phyloP scores from a whole-genome alignment of 495 filamentous ascomycete genomes.

The Penicillium daleae region DNA sequence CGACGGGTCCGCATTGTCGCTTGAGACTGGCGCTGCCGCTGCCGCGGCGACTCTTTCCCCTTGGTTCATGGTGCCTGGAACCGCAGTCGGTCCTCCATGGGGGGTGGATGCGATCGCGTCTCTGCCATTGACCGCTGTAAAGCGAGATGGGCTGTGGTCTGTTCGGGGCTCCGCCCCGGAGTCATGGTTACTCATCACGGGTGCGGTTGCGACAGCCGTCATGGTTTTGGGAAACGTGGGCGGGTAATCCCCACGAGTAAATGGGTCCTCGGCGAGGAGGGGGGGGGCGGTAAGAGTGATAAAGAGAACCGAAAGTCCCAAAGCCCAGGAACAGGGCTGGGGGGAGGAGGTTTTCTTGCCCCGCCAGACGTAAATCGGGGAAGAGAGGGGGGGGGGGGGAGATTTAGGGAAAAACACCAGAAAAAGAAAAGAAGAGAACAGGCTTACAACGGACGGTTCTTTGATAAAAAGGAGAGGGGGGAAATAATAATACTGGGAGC shows the following conservation, averaged over 20 bases:
- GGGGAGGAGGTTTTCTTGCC: not conserved
- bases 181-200: conserved; percentile 44
- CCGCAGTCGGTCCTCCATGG: not conserved
- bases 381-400: too few species aligned
- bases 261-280: not conserved
- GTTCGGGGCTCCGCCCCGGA: conserved; percentile 44
- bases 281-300: too few species aligned
- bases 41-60: conserved; percentile 7
- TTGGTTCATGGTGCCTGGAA: conserved; percentile 4
- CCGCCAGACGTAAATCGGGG: not conserved
- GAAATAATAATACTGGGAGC: not conserved
- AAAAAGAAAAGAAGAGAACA: not conserved
- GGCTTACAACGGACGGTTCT: not conserved
- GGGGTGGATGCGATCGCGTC: conserved; percentile 26
- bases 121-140: conserved; percentile 59
- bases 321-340: too few species aligned
- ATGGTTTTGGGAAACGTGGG: conserved; percentile 29
- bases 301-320: too few species aligned
- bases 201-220: conserved; percentile 47
- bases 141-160: conserved; percentile 54
- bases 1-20: conserved; percentile 1
- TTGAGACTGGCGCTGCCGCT: not conserved
- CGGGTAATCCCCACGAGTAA: conserved; percentile 12
- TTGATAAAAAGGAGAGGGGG: not conserved
- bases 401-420: too few species aligned